Evolutionary conservation across 1,284 basidiomycete genomes (phyloP).

Genomic region (Ceraceosorus bombacis): DNA sequence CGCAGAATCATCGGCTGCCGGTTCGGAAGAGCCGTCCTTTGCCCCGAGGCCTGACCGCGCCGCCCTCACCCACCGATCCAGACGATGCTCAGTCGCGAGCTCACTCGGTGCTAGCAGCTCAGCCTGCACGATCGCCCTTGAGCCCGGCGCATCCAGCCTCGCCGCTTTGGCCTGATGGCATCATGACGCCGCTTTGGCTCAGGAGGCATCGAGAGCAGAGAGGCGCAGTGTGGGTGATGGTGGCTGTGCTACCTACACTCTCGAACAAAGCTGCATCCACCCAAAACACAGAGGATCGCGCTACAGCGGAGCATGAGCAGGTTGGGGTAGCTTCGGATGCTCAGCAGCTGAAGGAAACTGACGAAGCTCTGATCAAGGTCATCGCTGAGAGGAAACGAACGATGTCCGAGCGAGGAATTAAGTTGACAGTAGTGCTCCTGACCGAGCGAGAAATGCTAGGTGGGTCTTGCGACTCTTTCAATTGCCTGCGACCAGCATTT

Average conservation of each 20-base stretch:
- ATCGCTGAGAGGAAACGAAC: slow-evolving; percentile 69
- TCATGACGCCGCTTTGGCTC: slow-evolving; percentile 95
- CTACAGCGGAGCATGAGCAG: slow-evolving; percentile 50
- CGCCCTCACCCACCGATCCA: neutral
- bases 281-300: slow-evolving; percentile 1
- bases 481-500: neutral
- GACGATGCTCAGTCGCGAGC: slow-evolving; percentile 7
- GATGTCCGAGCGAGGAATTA: slow-evolving; percentile 77
- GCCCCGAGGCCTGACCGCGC: slow-evolving; percentile 46
- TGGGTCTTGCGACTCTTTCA: neutral
- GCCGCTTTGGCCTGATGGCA: slow-evolving; percentile 82
- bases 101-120: slow-evolving; percentile 15
- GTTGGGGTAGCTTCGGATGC: slow-evolving; percentile 50
- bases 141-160: slow-evolving; percentile 80
- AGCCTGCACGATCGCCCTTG: slow-evolving; percentile 66
- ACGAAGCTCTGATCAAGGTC: slow-evolving; percentile 60
- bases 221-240: slow-evolving; percentile 84
- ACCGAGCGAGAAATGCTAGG: slow-evolving; percentile 64
- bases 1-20: slow-evolving; percentile 67
- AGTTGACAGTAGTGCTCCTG: slow-evolving; percentile 88
- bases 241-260: slow-evolving; percentile 59
- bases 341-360: slow-evolving; percentile 44
- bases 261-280: neutral
- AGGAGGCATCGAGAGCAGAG: slow-evolving; percentile 85
- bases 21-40: slow-evolving; percentile 64